These are phyloP conservation scores for Phytophthora citricola DNA, from an alignment of 352 stramenopile genomes.

Conservation along the genomic window DNA sequence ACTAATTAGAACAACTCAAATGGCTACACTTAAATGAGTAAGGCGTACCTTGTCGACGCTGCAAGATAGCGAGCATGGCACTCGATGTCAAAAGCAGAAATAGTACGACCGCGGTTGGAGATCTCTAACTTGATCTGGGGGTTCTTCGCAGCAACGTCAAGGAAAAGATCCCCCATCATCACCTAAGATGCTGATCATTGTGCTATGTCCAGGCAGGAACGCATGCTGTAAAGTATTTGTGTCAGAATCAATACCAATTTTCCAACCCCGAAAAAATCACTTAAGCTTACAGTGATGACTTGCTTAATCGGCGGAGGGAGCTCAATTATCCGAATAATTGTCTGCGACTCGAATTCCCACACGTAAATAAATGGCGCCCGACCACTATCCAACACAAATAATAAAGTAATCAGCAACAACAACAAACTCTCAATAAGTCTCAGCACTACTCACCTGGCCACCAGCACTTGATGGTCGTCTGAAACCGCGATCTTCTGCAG, in stretches of 20 bases:
- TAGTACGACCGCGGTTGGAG: slow-evolving; percentile 52
- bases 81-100: slow-evolving; percentile 76
- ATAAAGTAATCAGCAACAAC: slow-evolving; percentile 1
- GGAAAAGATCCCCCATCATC: slow-evolving; percentile 78
- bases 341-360: slow-evolving; percentile 86
- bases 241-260: neutral
- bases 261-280: slow-evolving; percentile 2
- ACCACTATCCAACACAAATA: slow-evolving; percentile 42
- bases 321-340: slow-evolving; percentile 87
- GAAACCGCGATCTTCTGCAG: slow-evolving; percentile 77
- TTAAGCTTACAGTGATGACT: slow-evolving; percentile 53
- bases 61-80: slow-evolving; percentile 74
- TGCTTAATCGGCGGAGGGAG: slow-evolving; percentile 74
- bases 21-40: neutral
- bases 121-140: slow-evolving; percentile 84
- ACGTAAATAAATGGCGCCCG: slow-evolving; percentile 83
- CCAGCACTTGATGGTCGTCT: slow-evolving; percentile 75
- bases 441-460: slow-evolving; percentile 61
- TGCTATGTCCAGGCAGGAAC: slow-evolving; percentile 67
- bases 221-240: slow-evolving; percentile 48
- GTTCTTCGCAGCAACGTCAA: slow-evolving; percentile 69
- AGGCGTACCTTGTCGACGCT: slow-evolving; percentile 61
- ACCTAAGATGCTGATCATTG: slow-evolving; percentile 71
- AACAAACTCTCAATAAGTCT: neutral
- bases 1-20: neutral